phyloP scores from a whole-genome alignment of 352 stramenopile genomes.

The Globisporangium mamillatum region DNA sequence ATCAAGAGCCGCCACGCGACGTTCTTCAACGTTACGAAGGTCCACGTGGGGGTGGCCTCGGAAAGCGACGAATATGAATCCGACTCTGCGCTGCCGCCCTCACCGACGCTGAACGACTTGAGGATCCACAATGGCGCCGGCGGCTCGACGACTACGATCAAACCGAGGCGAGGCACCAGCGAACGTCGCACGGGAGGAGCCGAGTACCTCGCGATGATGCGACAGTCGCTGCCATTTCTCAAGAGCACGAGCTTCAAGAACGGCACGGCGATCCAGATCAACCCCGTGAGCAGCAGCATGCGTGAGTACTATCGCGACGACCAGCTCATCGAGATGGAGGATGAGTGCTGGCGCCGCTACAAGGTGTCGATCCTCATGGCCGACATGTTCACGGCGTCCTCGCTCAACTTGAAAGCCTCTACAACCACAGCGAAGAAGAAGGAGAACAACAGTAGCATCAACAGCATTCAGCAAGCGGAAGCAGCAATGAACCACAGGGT shows the following conservation, averaged over 20 bases:
- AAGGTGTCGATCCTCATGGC: conserved; percentile 65
- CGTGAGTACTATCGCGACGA: conserved; percentile 46
- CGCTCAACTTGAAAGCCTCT: background rate
- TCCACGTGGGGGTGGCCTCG: conserved; percentile 7
- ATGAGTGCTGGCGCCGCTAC: conserved; percentile 72
- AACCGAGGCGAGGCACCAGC: background rate
- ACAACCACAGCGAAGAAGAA: background rate
- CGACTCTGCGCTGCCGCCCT: background rate
- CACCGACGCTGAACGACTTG: background rate
- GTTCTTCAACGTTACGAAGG: conserved; percentile 12
- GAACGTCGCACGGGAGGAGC: conserved; percentile 5
- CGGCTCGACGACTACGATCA: conserved; percentile 1
- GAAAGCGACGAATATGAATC: background rate
- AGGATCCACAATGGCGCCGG: too few relatives aligned
- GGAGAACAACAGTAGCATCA: background rate
- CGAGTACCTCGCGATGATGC: conserved; percentile 15
- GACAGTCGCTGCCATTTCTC: conserved; percentile 25
- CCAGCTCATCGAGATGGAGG: conserved; percentile 57
- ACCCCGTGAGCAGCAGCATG: conserved; percentile 45
- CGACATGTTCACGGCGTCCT: conserved; percentile 25
- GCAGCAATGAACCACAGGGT: background rate
- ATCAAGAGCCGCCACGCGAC: background rate
- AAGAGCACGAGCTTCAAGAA: conserved; percentile 49
- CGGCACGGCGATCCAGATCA: conserved; percentile 46
- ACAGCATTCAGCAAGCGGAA: background rate